Percentiles rank a stretch among this genome's conserved stretches.
Conservation (phyloP, 2,329 filamentous ascomycete genomes). For the Dothistroma pini region DNA sequence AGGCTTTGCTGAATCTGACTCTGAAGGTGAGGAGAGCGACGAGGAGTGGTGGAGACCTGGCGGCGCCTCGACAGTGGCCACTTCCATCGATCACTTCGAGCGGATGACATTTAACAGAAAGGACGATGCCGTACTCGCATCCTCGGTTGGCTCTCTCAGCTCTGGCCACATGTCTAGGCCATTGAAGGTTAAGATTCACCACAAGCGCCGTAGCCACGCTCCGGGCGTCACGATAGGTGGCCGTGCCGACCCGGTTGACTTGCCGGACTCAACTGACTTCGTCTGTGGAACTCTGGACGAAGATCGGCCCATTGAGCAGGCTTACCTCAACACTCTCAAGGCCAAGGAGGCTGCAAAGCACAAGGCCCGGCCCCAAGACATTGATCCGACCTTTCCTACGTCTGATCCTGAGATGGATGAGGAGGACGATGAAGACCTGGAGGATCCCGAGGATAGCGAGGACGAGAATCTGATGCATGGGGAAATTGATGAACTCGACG, state of each 20-base stretch:
- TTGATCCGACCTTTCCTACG: slow-evolving; percentile 94
- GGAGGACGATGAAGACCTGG: slow-evolving; percentile 64
- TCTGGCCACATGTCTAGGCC: slow-evolving; percentile 28
- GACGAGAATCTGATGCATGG: slow-evolving; percentile 63
- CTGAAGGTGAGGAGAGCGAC: slow-evolving; percentile 64
- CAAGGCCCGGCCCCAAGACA: slow-evolving; percentile 84
- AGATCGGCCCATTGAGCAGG: slow-evolving; percentile 89
- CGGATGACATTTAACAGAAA: slow-evolving; percentile 42
- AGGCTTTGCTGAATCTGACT: slow-evolving; percentile 67
- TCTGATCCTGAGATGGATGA: slow-evolving; percentile 85
- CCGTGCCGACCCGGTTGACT: slow-evolving; percentile 54
- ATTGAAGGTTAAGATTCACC: slow-evolving; percentile 13
- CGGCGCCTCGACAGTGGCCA: slow-evolving; percentile 49
- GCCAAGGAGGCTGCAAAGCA: slow-evolving; percentile 78
- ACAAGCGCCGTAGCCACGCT: slow-evolving; percentile 13
- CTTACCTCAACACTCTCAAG: slow-evolving; percentile 81
- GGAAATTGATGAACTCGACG: slow-evolving; percentile 33
- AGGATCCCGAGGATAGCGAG: slow-evolving; percentile 60
- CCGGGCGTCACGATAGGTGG: slow-evolving; percentile 40
- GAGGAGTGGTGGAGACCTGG: slow-evolving; percentile 67
- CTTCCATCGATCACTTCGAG: slow-evolving; percentile 52
- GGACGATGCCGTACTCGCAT: slow-evolving; percentile 49
- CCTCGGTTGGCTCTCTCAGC: slow-evolving; percentile 52
- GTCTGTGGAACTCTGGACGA: slow-evolving; percentile 98
- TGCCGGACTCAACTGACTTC: slow-evolving; percentile 97